Conservation (phyloP, 75 land plant species). For the Picea sitchensis region DNA sequence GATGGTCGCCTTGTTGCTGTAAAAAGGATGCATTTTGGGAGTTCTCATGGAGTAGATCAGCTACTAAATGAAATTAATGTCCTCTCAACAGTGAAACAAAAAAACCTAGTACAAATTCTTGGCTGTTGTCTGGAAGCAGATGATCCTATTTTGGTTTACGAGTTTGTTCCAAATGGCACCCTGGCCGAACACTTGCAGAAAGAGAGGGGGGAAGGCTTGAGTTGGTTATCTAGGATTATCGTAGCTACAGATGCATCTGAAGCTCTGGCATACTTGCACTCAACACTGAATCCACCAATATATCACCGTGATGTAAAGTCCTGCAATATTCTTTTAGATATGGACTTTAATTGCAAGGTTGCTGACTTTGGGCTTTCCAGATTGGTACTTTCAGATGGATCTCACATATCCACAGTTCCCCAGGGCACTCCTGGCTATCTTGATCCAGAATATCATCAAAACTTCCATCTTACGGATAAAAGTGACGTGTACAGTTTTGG, state of each 20-base stretch:
- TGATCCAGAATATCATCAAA: slow-evolving; percentile 20
- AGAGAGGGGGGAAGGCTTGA: not conserved
- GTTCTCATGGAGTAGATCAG: slow-evolving; percentile 9
- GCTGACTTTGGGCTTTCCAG: slow-evolving; percentile 22
- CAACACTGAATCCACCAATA: slow-evolving; percentile 6
- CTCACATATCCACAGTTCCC: slow-evolving; percentile 18
- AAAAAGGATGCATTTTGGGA: slow-evolving; percentile 10
- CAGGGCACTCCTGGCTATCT: slow-evolving; percentile 41
- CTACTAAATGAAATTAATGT: slow-evolving; percentile 26
- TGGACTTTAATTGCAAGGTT: slow-evolving; percentile 17
- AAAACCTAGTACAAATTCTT: slow-evolving; percentile 19
- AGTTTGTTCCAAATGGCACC: slow-evolving; percentile 32
- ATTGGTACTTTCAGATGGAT: slow-evolving; percentile 10
- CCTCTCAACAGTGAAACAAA: slow-evolving; percentile 19
- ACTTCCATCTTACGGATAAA: slow-evolving; percentile 19
- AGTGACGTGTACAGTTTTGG: slow-evolving; percentile 27
- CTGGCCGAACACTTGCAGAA: slow-evolving; percentile 2
- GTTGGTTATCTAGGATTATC: slow-evolving; percentile 13
- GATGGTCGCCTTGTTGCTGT: slow-evolving; percentile 29
- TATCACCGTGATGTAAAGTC: slow-evolving; percentile 28
- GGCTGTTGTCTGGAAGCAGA: slow-evolving; percentile 29
- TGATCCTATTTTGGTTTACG: slow-evolving; percentile 27
- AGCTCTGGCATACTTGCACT: slow-evolving; percentile 23
- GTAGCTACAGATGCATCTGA: slow-evolving; percentile 17
- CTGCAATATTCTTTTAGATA: slow-evolving; percentile 19